Base-by-base conservation (phyloP, 2,329 filamentous ascomycete genomes). In the Colletotrichum lentis region DNA sequence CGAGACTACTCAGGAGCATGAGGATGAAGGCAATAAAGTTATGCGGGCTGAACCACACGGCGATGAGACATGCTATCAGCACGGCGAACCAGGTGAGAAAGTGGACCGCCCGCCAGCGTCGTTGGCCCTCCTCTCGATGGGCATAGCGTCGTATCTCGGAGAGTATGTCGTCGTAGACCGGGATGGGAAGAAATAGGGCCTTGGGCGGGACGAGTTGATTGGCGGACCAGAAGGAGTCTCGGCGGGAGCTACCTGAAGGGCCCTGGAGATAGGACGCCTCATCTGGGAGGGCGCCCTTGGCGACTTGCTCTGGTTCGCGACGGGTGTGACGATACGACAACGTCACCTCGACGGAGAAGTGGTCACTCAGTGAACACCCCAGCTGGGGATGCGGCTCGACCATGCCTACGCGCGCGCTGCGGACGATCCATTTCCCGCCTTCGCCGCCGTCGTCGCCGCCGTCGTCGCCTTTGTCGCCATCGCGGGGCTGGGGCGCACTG, bases 261-360 rank as follows among this genome's bases (percentile, higher is more conserved):
- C 78, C 79, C 47, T 79, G 76, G 14, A 82, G 78, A 71, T 79
- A 81, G 10, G 79, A 76, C 41, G 80, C 80, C 64, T 77, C 77
- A 58, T 75, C 73, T 61, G 78, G 67, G 54, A 69, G 68, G 8
- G 72, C 67, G 59, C 69, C 72, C n/a, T 59, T 22, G 20, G 14
- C 56, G 18, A 11, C n/a, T 24, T 37, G 20, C 2, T 47, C 62
- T 57, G 61, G 46, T 20, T 61, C 39, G 43, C 67, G 52, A 24
- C 63, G 57, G 37, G 78, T 73, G 1, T 76, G 76, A 71, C 84
- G 81, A 14, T 86, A 83, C 5, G 81, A 79, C 11, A 98, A 83
- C 0, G 92, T 94, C 6, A 92, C 90, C 76, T 95, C 91, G 61
- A 98, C 91, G 24, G 93, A 94, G 77, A 97, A 98, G 77, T 98